Conservation (phyloP, 2,329 filamentous ascomycete species). For the Alternaria conjuncta region DNA sequence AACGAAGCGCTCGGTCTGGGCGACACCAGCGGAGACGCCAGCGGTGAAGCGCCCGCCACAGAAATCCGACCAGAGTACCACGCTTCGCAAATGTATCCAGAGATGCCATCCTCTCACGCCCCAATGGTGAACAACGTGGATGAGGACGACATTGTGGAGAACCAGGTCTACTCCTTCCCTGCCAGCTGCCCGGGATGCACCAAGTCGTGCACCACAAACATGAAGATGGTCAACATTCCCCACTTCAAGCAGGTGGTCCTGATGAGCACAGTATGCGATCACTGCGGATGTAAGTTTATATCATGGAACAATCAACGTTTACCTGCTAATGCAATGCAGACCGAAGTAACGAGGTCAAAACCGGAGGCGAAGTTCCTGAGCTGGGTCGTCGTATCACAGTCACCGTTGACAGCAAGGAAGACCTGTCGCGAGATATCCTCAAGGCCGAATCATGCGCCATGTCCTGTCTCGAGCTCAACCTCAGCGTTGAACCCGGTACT, state of each 20-base stretch:
- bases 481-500: constrained; percentile 90
- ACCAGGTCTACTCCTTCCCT: constrained; percentile 92
- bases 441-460: constrained; percentile 94
- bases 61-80: constrained; percentile 62
- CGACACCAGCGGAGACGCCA: constrained; percentile 54
- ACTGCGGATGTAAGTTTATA: constrained; percentile 71
- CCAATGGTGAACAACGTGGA: constrained; percentile 53
- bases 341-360: constrained; percentile 96
- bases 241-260: constrained; percentile 97
- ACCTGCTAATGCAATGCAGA: constrained; percentile 50
- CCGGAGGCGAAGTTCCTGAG: constrained; percentile 87
- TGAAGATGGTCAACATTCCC: constrained; percentile 98
- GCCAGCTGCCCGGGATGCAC: constrained; percentile 90
- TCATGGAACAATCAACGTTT: background rate
- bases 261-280: constrained; percentile 91
- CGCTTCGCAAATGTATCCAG: constrained; percentile 53
- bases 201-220: constrained; percentile 85
- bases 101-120: constrained; percentile 43
- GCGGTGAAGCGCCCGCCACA: constrained; percentile 60
- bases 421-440: constrained; percentile 90
- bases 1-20: constrained; percentile 84
- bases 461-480: constrained; percentile 82
- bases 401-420: constrained; percentile 69
- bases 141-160: constrained; percentile 80
- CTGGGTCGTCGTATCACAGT: constrained; percentile 85